Percentiles rank a stretch among this genome's conserved stretches.
Conservation (phyloP, 1,139 yeast species). For the Suhomyces taliae region DNA sequence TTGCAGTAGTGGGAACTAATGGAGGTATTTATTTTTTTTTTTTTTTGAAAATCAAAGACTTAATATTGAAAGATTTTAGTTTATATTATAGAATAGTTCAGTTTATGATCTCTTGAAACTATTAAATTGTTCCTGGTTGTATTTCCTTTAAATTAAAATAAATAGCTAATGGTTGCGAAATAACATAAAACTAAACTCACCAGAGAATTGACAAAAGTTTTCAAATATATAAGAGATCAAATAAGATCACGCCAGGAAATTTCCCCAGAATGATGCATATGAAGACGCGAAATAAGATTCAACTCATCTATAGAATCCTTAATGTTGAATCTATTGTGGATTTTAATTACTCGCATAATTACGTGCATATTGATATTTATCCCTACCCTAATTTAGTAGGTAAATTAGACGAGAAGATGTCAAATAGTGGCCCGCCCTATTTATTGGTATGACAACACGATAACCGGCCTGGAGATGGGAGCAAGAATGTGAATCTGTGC, state of each 20-base stretch:
- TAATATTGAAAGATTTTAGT: too few relatives aligned
- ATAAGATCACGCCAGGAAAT: not conserved
- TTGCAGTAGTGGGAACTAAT: too few relatives aligned
- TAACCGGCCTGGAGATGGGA: not conserved
- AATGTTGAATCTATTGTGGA: conserved; percentile 8
- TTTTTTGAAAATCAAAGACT: too few relatives aligned
- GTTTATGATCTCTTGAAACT: too few relatives aligned
- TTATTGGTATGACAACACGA: conserved; percentile 3
- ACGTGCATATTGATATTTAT: conserved; percentile 1
- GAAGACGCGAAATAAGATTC: not conserved
- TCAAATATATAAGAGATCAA: not conserved
- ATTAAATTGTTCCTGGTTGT: too few relatives aligned
- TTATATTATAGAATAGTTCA: too few relatives aligned
- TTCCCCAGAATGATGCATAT: not conserved
- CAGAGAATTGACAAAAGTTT: not conserved
- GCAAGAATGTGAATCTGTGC: too few relatives aligned
- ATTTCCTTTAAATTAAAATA: too few relatives aligned
- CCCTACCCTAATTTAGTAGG: conserved; percentile 1
- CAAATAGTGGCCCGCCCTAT: not conserved
- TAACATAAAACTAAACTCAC: not conserved
- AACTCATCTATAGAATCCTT: not conserved
- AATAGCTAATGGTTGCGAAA: not conserved
- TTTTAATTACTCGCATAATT: conserved; percentile 4
- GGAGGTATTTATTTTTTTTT: too few relatives aligned
- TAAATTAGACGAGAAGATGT: not conserved